Base-by-base conservation (phyloP, 1,284 basidiomycete genomes). In the Tranzscheliella williamsii region DNA sequence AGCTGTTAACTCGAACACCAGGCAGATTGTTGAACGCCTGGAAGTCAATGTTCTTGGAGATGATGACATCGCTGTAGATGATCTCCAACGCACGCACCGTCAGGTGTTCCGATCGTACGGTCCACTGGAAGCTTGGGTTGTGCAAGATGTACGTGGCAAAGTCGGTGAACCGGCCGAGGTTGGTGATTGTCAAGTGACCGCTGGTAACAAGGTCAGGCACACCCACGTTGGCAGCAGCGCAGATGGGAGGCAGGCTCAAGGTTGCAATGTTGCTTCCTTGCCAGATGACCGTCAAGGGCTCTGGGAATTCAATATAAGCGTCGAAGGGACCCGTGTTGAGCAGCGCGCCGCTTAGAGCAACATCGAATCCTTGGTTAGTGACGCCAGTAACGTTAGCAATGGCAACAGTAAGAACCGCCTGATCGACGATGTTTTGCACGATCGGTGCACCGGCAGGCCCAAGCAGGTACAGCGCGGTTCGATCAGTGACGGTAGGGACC, bases 21-120 rank as follows among this genome's bases (percentile, higher is more conserved):
- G 85, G 85, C 18, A 89, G 78, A 40, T 81, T 81, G 58, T 87
- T 85, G 79, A 89, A 89, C 4, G 86, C 87, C 72, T 84, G 84
- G 79, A 90, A 83, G 8, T 84, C 79, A 41, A 89, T 78, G 6
- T 81, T 80, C 79, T 89, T 89, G 38, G 80, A 82, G 42, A 89
- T 80, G 0, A 81, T 80, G 22, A 89, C 84, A 39, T 84, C 82
- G 58, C 86, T 84, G 66, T 89, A 89, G 61, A 84, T 83, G 24
- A 86, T 87, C 12, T 85, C 85, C 1, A 89, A 81, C 4, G 88
- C 86, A 3, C 81, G 83, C 12, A 90, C 79, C 26, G 84, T 83
- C 38, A 89, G 81, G 27, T 80, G 83, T 29, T 81, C 61, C 0
- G 86, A 86, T 15, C 84, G 85, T 38, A 90, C 85, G 2, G 82